Evolutionary conservation across 192 early-diverging fungal genomes (phyloP).

Genomic region (Coemansia sp.): DNA sequence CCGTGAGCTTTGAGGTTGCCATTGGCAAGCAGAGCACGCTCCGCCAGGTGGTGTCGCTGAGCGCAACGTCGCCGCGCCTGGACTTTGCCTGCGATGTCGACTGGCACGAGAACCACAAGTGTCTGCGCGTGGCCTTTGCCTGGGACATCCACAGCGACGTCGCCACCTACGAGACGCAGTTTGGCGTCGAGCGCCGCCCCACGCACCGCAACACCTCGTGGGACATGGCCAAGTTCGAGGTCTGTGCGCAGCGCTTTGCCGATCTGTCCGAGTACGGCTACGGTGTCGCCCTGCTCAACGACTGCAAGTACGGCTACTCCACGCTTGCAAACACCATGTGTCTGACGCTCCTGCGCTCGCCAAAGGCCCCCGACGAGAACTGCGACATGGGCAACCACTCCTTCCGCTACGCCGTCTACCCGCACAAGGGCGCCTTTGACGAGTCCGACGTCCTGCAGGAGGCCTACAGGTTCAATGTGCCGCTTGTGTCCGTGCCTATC

Average conservation of each 20-base stretch:
- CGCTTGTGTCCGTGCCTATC: slow-evolving; percentile 57
- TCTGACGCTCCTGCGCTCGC: slow-evolving; percentile 83
- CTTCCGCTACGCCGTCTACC: slow-evolving; percentile 90
- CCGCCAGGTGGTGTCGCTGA: slow-evolving; percentile 75
- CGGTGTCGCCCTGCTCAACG: slow-evolving; percentile 92
- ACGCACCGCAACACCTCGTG: slow-evolving; percentile 96
- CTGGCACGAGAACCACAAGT: slow-evolving; percentile 90
- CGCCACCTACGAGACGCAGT: slow-evolving; percentile 96
- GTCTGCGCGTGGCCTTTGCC: slow-evolving; percentile 92
- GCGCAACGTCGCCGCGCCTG: slow-evolving; percentile 67
- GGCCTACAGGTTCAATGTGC: slow-evolving; percentile 91
- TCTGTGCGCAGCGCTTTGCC: slow-evolving; percentile 95
- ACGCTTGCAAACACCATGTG: slow-evolving; percentile 79
- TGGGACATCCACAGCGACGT: slow-evolving; percentile 81
- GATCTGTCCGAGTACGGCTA: slow-evolving; percentile 96
- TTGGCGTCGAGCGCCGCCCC: slow-evolving; percentile 87
- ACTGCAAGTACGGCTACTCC: slow-evolving; percentile 96
- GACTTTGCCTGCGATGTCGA: slow-evolving; percentile 90
- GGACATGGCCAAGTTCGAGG: slow-evolving; percentile 91
- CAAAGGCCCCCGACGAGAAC: slow-evolving; percentile 71
- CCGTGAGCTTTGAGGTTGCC: slow-evolving; percentile 66
- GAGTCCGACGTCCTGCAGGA: slow-evolving; percentile 84
- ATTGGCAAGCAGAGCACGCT: slow-evolving; percentile 70
- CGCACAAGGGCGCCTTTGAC: slow-evolving; percentile 80
- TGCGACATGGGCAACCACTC: slow-evolving; percentile 70